phyloP scores from a whole-genome alignment of 2,329 filamentous ascomycete species.

The Bipolaris bicolor region DNA sequence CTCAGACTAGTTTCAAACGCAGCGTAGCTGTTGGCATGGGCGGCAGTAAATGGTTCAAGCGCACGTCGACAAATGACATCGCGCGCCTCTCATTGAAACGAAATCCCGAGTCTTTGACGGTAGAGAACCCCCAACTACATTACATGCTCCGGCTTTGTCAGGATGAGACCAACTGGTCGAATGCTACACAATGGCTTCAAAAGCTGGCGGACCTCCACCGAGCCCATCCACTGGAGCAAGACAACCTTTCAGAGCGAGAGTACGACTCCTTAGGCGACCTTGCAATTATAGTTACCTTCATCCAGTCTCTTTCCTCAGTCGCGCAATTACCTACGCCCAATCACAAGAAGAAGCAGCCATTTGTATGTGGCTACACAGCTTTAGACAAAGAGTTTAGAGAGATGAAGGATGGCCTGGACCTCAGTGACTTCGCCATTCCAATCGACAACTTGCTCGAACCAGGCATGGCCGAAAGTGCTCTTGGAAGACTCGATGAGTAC shows the following conservation, averaged over 20 bases:
- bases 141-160: constrained; percentile 57
- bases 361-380: constrained; percentile 41
- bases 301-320: constrained; percentile 47
- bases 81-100: constrained; percentile 51
- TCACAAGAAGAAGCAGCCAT: constrained; percentile 51
- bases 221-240: constrained; percentile 42
- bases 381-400: constrained; percentile 50
- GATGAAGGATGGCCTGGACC: constrained; percentile 34
- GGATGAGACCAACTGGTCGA: constrained; percentile 41
- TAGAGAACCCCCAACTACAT: constrained; percentile 49
- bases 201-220: constrained; percentile 51
- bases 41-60: constrained; percentile 52
- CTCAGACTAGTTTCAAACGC: constrained; percentile 52
- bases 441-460: constrained; percentile 54
- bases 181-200: constrained; percentile 51
- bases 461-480: constrained; percentile 46
- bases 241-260: constrained; percentile 46
- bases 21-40: constrained; percentile 48
- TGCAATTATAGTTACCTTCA: constrained; percentile 49
- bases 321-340: constrained; percentile 47
- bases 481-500: constrained; percentile 48
- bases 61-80: constrained; percentile 39
- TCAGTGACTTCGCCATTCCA: constrained; percentile 48
- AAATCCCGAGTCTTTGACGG: constrained; percentile 50
- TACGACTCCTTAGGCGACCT: constrained; percentile 47